Percentiles rank a stretch among this genome's conserved stretches.
These are phyloP conservation scores for Tetrahymena elliotti DNA, from an alignment of 73 alveolate genomes.

Conservation along the genomic window DNA sequence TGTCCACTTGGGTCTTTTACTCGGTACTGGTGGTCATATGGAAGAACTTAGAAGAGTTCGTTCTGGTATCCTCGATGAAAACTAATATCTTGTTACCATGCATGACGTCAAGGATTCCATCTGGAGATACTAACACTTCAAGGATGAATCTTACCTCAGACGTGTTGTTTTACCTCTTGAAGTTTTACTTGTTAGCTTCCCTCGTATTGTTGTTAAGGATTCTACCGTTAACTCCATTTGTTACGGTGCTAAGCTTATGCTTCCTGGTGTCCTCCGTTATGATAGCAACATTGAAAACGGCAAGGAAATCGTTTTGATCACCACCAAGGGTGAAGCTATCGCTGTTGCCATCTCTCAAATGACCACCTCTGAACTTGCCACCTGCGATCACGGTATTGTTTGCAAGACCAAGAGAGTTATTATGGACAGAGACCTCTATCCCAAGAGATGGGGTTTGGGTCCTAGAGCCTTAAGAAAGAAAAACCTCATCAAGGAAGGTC, in stretches of 20 bases:
- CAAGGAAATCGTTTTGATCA: constrained; percentile 91
- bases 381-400: constrained; percentile 98
- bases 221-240: constrained; percentile 98
- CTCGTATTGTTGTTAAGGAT: constrained; percentile 96
- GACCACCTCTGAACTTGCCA: constrained; percentile 98
- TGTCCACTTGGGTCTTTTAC: constrained; percentile 96
- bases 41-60: constrained; percentile 97
- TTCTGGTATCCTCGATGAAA: constrained; percentile 89
- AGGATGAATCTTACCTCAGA: constrained; percentile 94
- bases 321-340: constrained; percentile 99
- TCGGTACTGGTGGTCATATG: constrained; percentile 99
- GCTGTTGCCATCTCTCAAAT: constrained; percentile 96
- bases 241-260: constrained; percentile 99
- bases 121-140: constrained; percentile 83
- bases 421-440: constrained; percentile 99
- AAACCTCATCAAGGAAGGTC: constrained; percentile 93
- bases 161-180: constrained; percentile 98
- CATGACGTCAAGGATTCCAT: constrained; percentile 99
- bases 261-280: constrained; percentile 98
- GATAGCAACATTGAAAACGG: constrained; percentile 95
- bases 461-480: constrained; percentile 96
- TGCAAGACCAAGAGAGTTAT: constrained; percentile 97
- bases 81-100: constrained; percentile 95
- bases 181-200: constrained; percentile 85
- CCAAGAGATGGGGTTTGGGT: constrained; percentile 98